Percentiles rank a stretch among this genome's conserved stretches.
These are phyloP conservation scores for Leptographium lundbergii DNA, from an alignment of 2,329 filamentous ascomycete species.

Conservation along the genomic window DNA sequence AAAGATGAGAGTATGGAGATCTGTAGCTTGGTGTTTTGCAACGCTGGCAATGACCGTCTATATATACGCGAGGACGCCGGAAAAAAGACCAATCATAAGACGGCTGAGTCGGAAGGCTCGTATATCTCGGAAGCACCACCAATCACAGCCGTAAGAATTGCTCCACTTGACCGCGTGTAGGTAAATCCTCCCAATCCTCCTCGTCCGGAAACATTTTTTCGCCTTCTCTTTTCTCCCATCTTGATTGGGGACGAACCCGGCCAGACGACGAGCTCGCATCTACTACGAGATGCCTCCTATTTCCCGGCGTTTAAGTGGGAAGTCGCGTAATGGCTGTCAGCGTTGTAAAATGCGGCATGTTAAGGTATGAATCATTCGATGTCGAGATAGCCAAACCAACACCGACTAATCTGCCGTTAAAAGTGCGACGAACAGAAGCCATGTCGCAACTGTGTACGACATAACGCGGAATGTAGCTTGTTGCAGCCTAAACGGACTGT, in stretches of 20 bases:
- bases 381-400: neutral
- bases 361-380: neutral
- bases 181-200: neutral
- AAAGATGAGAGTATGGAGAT: neutral
- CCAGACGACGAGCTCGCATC: neutral
- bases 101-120: neutral
- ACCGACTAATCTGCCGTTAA: neutral
- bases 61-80: neutral
- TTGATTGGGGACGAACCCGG: neutral
- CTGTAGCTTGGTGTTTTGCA: too few relatives aligned
- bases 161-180: neutral
- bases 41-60: neutral
- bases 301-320: neutral
- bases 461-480: neutral
- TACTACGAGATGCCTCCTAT: neutral
- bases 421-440: conserved; percentile 1
- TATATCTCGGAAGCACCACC: neutral
- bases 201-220: neutral
- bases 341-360: neutral
- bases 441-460: neutral
- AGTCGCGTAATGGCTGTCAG: neutral
- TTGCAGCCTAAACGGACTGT: neutral
- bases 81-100: neutral
- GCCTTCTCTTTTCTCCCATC: neutral
- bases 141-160: neutral